phyloP scores from a whole-genome alignment of 116 monocot genomes.

The Cymodocea nodosa region DNA sequence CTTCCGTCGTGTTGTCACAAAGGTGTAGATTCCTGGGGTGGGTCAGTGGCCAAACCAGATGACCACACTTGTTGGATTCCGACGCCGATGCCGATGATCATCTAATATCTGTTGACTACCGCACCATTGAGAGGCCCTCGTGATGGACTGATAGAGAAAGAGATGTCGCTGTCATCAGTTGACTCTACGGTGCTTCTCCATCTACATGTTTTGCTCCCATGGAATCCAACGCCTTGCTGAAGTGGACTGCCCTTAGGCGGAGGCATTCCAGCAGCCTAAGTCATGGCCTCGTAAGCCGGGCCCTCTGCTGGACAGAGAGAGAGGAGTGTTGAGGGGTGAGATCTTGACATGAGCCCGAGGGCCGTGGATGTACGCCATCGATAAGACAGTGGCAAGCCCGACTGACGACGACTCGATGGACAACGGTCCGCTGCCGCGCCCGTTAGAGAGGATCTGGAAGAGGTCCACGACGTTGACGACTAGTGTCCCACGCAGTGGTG shows the following conservation, averaged over 20 bases:
- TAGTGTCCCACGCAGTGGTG: constrained; percentile 35
- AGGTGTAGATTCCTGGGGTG: no score
- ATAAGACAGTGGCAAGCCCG: constrained; percentile 31
- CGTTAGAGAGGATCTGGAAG: constrained; percentile 69
- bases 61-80: no score
- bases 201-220: constrained; percentile 8
- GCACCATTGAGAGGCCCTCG: no score
- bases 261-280: constrained; percentile 54
- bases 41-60: no score
- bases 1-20: no score
- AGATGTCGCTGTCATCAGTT: no score
- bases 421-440: constrained; percentile 44
- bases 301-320: constrained; percentile 2
- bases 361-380: constrained; percentile 61
- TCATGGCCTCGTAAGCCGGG: constrained; percentile 25
- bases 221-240: constrained; percentile 28
- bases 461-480: constrained; percentile 91
- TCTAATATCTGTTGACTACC: no score
- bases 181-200: neutral
- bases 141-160: no score
- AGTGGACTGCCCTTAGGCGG: constrained; percentile 29
- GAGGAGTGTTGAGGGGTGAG: constrained; percentile 22
- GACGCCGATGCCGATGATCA: no score
- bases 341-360: constrained; percentile 42
- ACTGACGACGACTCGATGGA: constrained; percentile 69